Base-by-base conservation (phyloP, 345 rosid species). In the Arabis hirsuta region DNA sequence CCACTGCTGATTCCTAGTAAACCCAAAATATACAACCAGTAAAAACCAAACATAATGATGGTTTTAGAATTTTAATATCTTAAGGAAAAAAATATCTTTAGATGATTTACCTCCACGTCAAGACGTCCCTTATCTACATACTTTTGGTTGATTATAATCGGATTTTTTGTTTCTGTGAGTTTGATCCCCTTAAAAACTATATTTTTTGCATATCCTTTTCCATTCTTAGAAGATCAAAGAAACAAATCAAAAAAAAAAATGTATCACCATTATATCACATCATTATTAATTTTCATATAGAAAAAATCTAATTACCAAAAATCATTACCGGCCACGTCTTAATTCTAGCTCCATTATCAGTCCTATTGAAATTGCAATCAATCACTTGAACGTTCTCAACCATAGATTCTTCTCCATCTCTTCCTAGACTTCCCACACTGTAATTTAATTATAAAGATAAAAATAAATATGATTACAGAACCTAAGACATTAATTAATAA, bases 341-440 rank as follows among this genome's bases (percentile, higher is more conserved):
- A 69, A 88, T 83, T 76, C 91, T 83, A 5, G 85, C 89, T 46
- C 91, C 89, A 55, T 82, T 78, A 36, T 27, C 22, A 0, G 89
- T 76, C 22, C 62, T 50, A 14, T 56, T 57, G 71, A 84, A 88
- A 20, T 55, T 83, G 47, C 86, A 78, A 24, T 78, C 12, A 32
- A n/a, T 69, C 12, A 83, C 84, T 22, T 45, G 71, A 24, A 88
- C 73, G 2, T 71, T 74, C 32, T 86, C 81, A 24, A 79, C 94
- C 1, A 20, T 39, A 1, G 81, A 79, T 5, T 55, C 0, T 1
- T 42, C 43, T 47, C 82, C 84, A 38, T 57, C 19, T 12, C 24
- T 39, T 45, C 95, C 88, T 26, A 88, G 55, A 79, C 89, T 88
- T 64, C 91, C 95, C 10, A 88, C 55, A 44, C 95, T 88, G 48